Evolutionary conservation across 352 stramenopile genomes (phyloP).

Genomic region (Globisporangium camurandrum): DNA sequence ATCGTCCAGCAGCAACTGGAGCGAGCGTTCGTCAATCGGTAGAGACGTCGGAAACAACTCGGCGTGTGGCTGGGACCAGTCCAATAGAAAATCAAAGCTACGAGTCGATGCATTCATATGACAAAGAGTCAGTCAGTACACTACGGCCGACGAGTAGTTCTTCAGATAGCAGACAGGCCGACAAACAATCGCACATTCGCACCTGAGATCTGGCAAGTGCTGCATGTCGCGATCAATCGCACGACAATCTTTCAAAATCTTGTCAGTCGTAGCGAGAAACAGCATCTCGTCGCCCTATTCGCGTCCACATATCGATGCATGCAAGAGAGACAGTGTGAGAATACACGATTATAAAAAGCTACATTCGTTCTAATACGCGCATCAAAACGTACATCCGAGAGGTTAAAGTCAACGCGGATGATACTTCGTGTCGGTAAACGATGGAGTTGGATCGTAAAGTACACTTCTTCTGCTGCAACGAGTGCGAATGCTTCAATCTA

Average conservation of each 20-base stretch:
- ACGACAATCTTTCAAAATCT: conserved; percentile 50
- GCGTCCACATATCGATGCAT: not conserved
- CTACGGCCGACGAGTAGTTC: no score
- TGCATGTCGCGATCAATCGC: conserved; percentile 55
- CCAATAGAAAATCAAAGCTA: conserved; percentile 65
- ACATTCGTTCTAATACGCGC: not conserved
- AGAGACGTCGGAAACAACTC: conserved; percentile 41
- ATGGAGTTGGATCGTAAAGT: conserved; percentile 53
- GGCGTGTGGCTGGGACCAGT: conserved; percentile 34
- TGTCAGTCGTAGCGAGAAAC: conserved; percentile 61
- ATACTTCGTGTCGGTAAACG: conserved; percentile 35
- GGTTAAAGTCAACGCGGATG: conserved; percentile 68
- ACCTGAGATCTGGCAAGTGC: conserved; percentile 60
- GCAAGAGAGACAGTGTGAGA: not conserved
- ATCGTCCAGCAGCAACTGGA: conserved; percentile 51
- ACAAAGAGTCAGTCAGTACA: no score
- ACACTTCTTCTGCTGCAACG: conserved; percentile 58
- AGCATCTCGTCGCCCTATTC: conserved; percentile 51
- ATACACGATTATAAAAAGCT: conserved; percentile 7
- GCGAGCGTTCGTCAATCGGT: conserved; percentile 36
- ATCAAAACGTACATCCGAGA: conserved; percentile 33
- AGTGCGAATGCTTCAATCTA: conserved; percentile 64
- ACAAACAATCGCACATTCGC: conserved; percentile 10
- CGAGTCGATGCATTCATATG: not conserved
- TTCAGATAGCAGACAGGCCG: conserved; percentile 7